Evolutionary conservation across 2,329 filamentous ascomycete species (phyloP), one percentile per base, ranked within the genome.

Genomic region (Fusarium graminum): DNA sequence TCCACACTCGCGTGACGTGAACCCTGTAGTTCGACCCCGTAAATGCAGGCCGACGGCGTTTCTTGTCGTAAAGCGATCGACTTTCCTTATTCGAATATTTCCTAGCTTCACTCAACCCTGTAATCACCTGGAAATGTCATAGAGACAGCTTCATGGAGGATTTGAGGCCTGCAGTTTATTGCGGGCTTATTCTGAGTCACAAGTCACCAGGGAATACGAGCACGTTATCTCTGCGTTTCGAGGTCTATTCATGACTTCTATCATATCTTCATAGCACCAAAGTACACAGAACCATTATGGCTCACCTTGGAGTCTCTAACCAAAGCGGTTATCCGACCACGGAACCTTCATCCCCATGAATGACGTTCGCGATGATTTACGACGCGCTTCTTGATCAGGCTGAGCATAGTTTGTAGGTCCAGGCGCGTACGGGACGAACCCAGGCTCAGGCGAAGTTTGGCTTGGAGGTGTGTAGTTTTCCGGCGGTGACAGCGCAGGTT

Each of bases 321-420:
- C 34, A n/a, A 63, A 63, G 1, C 58, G 43, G 1, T 36, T 28
- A 4, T 62, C 63, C 14, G 63, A 47, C 63, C 63, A 67, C 0
- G 63, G 57, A 30, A 58, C 63, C 39, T 66, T 67, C 63, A 66
- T 66, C 1, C 63, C 63, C 52, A 66, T 63, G 25, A 66, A 66
- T 0, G 63, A 67, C 12, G 51, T 36, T 2, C 63, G 39, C 4
- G 59, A 63, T 3, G 59, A 50, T 25, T 63, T 58, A 2, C 47
- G 43, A 8, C 10, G 25, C 3, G 46, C 25, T 8, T 59, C 63
- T 7, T 50, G 47, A 14, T 22, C 43, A 11, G 40, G 13, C 12
- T 52, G 39, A 16, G 45, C 47, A 12, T 40, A 55, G 14, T 29
- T 19, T 11, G 19, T 6, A 26, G 29, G 22, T 28, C 46, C 30